Evolutionary conservation across 1,284 basidiomycete species (phyloP).

Genomic region (Inonotus obliquus): DNA sequence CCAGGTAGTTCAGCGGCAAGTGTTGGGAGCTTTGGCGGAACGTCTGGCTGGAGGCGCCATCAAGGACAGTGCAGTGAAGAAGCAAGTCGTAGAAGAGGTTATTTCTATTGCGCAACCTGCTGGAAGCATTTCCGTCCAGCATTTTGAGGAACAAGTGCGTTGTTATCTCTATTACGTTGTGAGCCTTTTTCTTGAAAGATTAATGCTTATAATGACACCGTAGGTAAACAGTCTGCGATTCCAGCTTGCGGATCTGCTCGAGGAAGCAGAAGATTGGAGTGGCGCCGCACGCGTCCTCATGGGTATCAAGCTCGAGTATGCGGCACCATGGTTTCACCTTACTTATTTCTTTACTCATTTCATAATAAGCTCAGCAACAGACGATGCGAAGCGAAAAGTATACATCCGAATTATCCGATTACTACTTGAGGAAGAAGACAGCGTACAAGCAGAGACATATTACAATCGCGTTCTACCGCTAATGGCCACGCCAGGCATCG

Average conservation of each 20-base stretch:
- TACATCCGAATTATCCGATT: conserved; percentile 94
- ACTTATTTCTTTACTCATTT: not conserved
- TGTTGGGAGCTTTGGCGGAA: conserved; percentile 77
- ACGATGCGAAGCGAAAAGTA: conserved; percentile 83
- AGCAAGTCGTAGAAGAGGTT: conserved; percentile 68
- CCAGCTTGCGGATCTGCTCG: conserved; percentile 85
- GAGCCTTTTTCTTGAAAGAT: not conserved
- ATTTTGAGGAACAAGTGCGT: conserved; percentile 81
- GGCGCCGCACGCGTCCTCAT: conserved; percentile 89
- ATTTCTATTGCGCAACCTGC: conserved; percentile 64
- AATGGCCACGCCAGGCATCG: conserved; percentile 62
- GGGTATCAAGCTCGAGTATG: conserved; percentile 46
- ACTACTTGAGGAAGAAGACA: conserved; percentile 93
- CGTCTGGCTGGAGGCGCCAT: conserved; percentile 52
- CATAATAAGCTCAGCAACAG: conserved; percentile 35
- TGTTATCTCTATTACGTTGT: not conserved
- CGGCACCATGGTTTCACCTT: not conserved
- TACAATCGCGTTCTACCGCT: conserved; percentile 94
- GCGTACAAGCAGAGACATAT: conserved; percentile 91
- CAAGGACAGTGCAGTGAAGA: conserved; percentile 52
- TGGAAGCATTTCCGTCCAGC: conserved; percentile 62
- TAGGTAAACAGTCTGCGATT: conserved; percentile 83
- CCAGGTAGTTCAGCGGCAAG: conserved; percentile 80
- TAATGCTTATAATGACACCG: not conserved
- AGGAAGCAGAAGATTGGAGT: conserved; percentile 88